Evolutionary conservation across 768 basidiomycete species (phyloP), one percentile per base, ranked within the genome.

Genomic region (Russula compacta): DNA sequence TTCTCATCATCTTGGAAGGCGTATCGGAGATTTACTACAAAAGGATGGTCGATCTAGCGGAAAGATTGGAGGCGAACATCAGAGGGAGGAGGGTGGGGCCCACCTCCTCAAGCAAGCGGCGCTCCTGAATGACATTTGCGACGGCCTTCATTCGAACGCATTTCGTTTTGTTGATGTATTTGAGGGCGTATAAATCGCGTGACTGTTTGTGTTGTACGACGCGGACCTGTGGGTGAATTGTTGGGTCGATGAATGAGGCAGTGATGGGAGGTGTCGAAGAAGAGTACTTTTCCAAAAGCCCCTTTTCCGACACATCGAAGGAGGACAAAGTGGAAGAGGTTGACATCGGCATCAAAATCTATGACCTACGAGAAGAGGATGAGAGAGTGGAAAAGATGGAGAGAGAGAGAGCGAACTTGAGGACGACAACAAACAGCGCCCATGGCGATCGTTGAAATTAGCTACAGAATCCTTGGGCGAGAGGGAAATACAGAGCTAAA

Each of bases 201-300:
- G 93, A 90, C 73, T 98, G 92, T 71, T 98, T 99, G 78, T 98
- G 97, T 74, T 99, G 95, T 7, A 99, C 97, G 62, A 99, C 95
- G 47, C 97, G 89, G 76, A 99, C 95, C 95, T 98, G 24, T 29
- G 66, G 54, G 21, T 52, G 58, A 59, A 68, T 33, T 9, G 46
- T 53, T 48, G 32, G 47, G 56, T 35, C 10, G n/a, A 36, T 19
- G 35, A 32, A 12, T 43, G 53, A 46, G 39, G 39, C 21, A 9
- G 32, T 21, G 15, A 24, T 68, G 66, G 49, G 59, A 67, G 19
- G 69, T 59, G 21, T 47, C 40, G 42, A n/a, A 40, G 24, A 33
- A 24, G 33, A 51, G 17, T 38, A 94, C 95, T 85, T 99, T 98
- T 71, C 95, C 95, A 73, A 99, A 98, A 1, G 95, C 95, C 53